Evolutionary conservation across 371 early-diverging fungal species (phyloP).

Genomic region (Coemansia sp.): DNA sequence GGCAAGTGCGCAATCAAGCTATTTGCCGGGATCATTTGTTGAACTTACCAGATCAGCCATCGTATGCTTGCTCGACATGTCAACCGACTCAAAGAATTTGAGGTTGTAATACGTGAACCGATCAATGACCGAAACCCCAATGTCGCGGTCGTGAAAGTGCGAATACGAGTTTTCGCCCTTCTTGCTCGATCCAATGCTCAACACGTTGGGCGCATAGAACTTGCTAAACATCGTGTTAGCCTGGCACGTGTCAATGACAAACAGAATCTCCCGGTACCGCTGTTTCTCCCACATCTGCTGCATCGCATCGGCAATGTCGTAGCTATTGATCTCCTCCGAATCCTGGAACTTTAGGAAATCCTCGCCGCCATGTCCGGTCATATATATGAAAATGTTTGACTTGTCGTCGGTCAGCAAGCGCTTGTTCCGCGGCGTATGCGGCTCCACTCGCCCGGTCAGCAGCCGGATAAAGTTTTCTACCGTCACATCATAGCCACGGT

Average conservation of each 20-base stretch:
- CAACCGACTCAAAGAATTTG: constrained; percentile 82
- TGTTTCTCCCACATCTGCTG: constrained; percentile 94
- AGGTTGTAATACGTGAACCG: constrained; percentile 92
- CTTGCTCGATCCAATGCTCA: constrained; percentile 85
- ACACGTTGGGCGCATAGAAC: constrained; percentile 87
- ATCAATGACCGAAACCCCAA: constrained; percentile 96
- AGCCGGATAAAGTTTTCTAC: constrained; percentile 96
- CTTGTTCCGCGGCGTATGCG: constrained; percentile 85
- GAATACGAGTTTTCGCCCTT: constrained; percentile 92
- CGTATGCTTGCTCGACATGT: constrained; percentile 73
- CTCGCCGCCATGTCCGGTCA: constrained; percentile 98
- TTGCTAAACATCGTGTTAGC: constrained; percentile 92
- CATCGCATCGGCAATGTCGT: constrained; percentile 93
- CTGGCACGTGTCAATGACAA: constrained; percentile 97
- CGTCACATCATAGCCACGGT: constrained; percentile 96
- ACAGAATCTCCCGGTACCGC: constrained; percentile 92
- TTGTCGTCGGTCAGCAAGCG: constrained; percentile 90
- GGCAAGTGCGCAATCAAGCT: neutral
- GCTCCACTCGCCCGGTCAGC: constrained; percentile 78
- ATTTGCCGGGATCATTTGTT: neutral
- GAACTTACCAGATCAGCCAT: constrained; percentile 70
- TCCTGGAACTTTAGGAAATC: constrained; percentile 98
- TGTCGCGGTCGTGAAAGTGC: constrained; percentile 85
- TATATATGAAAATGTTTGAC: constrained; percentile 90
- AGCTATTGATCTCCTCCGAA: constrained; percentile 89